Evolutionary conservation across 2,329 filamentous ascomycete species (phyloP).

Genomic region (Ceratocystis destructans): DNA sequence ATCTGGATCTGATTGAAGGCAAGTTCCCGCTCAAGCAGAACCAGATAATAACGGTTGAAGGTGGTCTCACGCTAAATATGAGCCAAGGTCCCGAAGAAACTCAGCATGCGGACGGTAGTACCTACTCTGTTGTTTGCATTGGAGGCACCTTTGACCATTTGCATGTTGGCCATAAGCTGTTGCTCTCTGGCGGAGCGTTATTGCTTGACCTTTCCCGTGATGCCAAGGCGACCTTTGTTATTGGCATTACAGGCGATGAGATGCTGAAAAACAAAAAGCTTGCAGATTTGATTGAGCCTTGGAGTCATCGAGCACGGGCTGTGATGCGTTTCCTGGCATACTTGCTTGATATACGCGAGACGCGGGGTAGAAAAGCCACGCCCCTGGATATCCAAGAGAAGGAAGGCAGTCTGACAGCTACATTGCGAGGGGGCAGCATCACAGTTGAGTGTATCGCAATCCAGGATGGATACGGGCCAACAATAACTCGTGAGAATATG

Average conservation of each 20-base stretch:
- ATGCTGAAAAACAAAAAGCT: slow-evolving; percentile 83
- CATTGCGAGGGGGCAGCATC: slow-evolving; percentile 46
- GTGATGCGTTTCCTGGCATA: slow-evolving; percentile 55
- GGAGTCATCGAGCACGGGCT: slow-evolving; percentile 56
- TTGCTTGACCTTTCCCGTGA: slow-evolving; percentile 37
- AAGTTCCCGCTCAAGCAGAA: slow-evolving; percentile 35
- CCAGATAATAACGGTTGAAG: slow-evolving; percentile 39
- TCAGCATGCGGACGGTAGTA: background rate
- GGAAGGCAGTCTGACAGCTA: slow-evolving; percentile 27
- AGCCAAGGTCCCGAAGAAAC: background rate
- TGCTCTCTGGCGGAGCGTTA: slow-evolving; percentile 75
- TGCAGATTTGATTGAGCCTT: slow-evolving; percentile 64
- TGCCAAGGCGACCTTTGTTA: slow-evolving; percentile 43
- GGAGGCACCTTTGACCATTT: slow-evolving; percentile 96
- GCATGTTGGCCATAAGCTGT: slow-evolving; percentile 88
- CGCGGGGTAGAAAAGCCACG: slow-evolving; percentile 1
- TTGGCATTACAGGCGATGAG: slow-evolving; percentile 81
- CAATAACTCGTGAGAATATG: slow-evolving; percentile 66
- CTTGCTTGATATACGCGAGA: slow-evolving; percentile 25
- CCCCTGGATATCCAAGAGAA: background rate
- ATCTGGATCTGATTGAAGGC: slow-evolving; percentile 35
- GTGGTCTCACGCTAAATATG: slow-evolving; percentile 30
- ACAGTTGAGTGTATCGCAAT: slow-evolving; percentile 70
- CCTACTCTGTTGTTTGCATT: slow-evolving; percentile 46
- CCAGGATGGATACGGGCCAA: slow-evolving; percentile 78